Evolutionary conservation across 371 early-diverging fungal species (phyloP).

Genomic region (Mucor racemosus): DNA sequence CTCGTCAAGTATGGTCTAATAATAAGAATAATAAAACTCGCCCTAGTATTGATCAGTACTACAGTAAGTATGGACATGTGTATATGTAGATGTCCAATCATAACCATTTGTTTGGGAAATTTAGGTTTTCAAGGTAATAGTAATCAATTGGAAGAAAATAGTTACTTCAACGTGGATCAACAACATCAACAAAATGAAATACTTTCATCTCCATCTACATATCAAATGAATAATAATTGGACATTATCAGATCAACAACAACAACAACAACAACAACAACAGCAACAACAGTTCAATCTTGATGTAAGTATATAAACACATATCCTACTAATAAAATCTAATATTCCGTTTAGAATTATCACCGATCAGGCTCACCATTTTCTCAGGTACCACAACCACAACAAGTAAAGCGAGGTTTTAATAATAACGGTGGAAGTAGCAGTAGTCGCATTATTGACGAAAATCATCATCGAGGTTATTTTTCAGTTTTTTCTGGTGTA

Average conservation of each 20-base stretch:
- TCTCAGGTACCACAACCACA: constrained; percentile 9
- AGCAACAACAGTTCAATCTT: constrained; percentile 3
- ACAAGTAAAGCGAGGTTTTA: not conserved
- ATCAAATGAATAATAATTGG: constrained; percentile 20
- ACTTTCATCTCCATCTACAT: not conserved
- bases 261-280: not conserved
- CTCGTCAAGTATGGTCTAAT: constrained; percentile 29
- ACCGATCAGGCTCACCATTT: constrained; percentile 13
- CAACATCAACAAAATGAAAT: constrained; percentile 9
- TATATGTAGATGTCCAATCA: not conserved
- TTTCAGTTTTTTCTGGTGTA: constrained; percentile 1
- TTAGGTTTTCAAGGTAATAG: constrained; percentile 11
- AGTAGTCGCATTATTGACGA: constrained; percentile 9
- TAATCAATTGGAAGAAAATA: not conserved
- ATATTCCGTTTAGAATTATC: not conserved
- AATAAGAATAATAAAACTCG: constrained; percentile 2
- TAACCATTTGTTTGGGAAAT: not conserved
- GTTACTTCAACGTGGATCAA: constrained; percentile 9
- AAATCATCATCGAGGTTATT: constrained; percentile 5
- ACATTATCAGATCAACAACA: constrained; percentile 13
- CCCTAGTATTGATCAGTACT: constrained; percentile 11
- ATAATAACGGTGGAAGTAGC: constrained; percentile 1
- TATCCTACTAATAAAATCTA: not conserved
- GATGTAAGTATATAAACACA: not conserved
- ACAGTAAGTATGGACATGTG: not conserved